Evolutionary conservation across 108 stramenopile genomes (phyloP).

Genomic region (Cyclotella distinguenda): DNA sequence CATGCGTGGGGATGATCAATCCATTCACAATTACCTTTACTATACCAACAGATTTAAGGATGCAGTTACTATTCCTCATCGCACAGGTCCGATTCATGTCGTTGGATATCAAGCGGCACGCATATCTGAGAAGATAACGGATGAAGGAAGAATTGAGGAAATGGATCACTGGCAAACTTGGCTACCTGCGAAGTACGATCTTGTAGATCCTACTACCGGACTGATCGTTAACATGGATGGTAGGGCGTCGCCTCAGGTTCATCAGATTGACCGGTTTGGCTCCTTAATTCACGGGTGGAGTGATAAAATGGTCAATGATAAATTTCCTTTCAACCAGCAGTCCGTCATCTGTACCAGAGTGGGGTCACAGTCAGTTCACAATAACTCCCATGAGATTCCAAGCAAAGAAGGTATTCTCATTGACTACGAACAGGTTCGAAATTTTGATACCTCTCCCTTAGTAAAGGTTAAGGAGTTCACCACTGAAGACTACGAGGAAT

Average conservation of each 20-base stretch:
- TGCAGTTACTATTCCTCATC: conserved; percentile 40
- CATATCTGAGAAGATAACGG: conserved; percentile 12
- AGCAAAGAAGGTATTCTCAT: conserved; percentile 11
- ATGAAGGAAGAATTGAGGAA: conserved; percentile 1
- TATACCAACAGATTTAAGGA: conserved; percentile 59
- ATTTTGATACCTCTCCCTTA: conserved; percentile 5
- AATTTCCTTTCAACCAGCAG: conserved; percentile 18
- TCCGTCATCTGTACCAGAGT: neutral
- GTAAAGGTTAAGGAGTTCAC: conserved; percentile 14
- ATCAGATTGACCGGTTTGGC: conserved; percentile 34
- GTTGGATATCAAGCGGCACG: conserved; percentile 37
- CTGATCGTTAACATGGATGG: conserved; percentile 37
- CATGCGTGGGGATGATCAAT: conserved; percentile 63
- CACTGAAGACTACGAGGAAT: conserved; percentile 10
- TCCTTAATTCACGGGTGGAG: conserved; percentile 11
- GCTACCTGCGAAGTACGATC: conserved; percentile 28
- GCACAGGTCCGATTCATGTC: conserved; percentile 39
- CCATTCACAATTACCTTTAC: conserved; percentile 82
- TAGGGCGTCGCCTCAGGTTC: conserved; percentile 20
- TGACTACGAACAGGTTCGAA: conserved; percentile 13
- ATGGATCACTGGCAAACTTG: conserved; percentile 25
- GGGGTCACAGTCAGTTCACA: neutral
- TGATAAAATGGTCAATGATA: conserved; percentile 12
- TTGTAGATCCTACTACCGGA: conserved; percentile 23
- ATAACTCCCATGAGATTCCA: neutral